phyloP scores from a whole-genome alignment of 2,329 filamentous ascomycete species.

The Pseudogymnoascus sp. region DNA sequence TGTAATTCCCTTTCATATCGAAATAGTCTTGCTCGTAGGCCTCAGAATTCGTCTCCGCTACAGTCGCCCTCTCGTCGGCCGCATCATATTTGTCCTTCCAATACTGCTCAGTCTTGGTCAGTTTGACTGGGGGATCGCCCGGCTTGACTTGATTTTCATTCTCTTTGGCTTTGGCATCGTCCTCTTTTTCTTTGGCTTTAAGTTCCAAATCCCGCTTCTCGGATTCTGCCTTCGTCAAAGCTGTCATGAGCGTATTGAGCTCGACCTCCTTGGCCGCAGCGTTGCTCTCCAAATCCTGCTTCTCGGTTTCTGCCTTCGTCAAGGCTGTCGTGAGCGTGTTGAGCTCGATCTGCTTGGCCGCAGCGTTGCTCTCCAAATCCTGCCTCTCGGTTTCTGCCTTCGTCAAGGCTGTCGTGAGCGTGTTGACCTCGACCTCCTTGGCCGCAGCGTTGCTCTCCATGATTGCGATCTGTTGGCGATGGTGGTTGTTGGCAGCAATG shows the following conservation, averaged over 20 bases:
- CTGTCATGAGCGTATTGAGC: background rate
- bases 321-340: background rate
- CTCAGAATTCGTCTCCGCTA: background rate
- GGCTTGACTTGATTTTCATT: background rate
- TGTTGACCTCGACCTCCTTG: background rate
- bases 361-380: background rate
- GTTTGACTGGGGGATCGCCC: background rate
- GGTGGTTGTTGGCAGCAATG: background rate
- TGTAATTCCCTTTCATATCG: background rate
- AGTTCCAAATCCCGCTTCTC: background rate
- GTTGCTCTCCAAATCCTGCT: too few relatives aligned
- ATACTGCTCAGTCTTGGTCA: background rate
- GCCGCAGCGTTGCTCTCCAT: background rate
- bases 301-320: background rate
- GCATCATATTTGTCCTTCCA: background rate
- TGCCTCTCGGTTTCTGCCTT: background rate
- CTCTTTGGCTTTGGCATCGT: background rate
- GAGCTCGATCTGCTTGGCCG: background rate
- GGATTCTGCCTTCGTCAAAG: background rate
- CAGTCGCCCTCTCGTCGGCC: background rate
- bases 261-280: too few relatives aligned
- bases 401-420: background rate
- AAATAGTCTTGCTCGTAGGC: background rate
- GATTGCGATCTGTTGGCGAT: background rate
- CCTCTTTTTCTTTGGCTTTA: background rate